Evolutionary conservation across 805 yeast genomes (phyloP).

Genomic region (Wickerhamomyces silvicola): DNA sequence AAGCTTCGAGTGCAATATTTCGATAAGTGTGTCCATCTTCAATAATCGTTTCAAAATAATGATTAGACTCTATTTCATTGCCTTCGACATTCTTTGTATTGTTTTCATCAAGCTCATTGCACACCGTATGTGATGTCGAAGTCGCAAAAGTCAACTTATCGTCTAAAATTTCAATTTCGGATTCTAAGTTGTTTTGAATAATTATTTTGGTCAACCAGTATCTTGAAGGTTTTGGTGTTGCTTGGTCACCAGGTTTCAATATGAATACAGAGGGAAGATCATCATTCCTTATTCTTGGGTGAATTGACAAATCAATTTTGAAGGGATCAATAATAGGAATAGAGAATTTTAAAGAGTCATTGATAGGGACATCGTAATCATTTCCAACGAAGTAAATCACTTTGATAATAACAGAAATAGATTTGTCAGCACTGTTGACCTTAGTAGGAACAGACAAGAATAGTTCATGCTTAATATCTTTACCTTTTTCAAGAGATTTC

Average conservation of each 20-base stretch:
- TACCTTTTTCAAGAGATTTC: slow-evolving; percentile 4
- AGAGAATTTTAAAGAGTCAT: slow-evolving; percentile 15
- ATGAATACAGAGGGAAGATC: slow-evolving; percentile 25
- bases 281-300: slow-evolving; percentile 24
- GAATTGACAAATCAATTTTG: slow-evolving; percentile 21
- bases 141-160: slow-evolving; percentile 20
- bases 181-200: slow-evolving; percentile 23
- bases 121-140: slow-evolving; percentile 31
- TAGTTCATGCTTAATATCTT: slow-evolving; percentile 1
- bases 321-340: slow-evolving; percentile 28
- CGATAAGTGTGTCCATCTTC: slow-evolving; percentile 33
- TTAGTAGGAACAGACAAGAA: slow-evolving; percentile 7
- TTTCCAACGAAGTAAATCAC: slow-evolving; percentile 23
- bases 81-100: slow-evolving; percentile 3
- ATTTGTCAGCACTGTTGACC: not conserved
- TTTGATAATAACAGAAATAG: slow-evolving; percentile 12
- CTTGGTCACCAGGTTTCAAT: slow-evolving; percentile 11
- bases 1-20: slow-evolving; percentile 27
- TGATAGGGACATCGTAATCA: slow-evolving; percentile 25
- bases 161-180: slow-evolving; percentile 29
- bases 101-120: slow-evolving; percentile 15
- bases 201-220: slow-evolving; percentile 28
- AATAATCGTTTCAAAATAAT: slow-evolving; percentile 27
- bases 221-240: slow-evolving; percentile 27
- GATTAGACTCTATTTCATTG: slow-evolving; percentile 9